Evolutionary conservation across 228 moss, liverwort and hornwort species (phyloP).

Genomic region (Sphagnum fallax): DNA sequence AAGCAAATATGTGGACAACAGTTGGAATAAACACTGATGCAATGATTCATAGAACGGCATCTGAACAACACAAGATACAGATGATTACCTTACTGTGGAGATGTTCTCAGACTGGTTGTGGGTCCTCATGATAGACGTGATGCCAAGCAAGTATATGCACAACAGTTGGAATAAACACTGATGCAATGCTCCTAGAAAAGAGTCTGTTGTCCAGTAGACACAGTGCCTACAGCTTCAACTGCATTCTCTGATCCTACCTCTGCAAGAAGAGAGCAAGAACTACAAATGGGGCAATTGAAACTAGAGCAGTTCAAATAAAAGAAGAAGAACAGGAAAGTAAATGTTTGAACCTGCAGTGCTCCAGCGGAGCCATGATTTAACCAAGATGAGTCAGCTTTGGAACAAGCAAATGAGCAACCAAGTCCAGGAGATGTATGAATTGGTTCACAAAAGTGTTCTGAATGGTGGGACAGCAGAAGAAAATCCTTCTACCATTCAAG

Average conservation of each 20-base stretch:
- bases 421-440: neutral
- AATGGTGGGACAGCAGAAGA: neutral
- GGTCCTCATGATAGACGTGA: too few relatives aligned
- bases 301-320: conserved; percentile 1
- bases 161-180: too few relatives aligned
- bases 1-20: too few relatives aligned
- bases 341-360: neutral
- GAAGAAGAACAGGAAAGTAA: conserved; percentile 2
- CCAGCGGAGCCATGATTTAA: neutral
- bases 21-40: too few relatives aligned
- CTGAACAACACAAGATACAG: too few relatives aligned
- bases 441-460: neutral
- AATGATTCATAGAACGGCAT: too few relatives aligned
- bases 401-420: neutral
- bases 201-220: neutral
- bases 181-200: too few relatives aligned
- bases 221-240: neutral
- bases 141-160: too few relatives aligned
- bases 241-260: neutral
- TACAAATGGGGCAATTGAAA: neutral
- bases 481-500: neutral
- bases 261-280: neutral
- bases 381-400: neutral
- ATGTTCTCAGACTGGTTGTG: too few relatives aligned
- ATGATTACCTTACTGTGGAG: too few relatives aligned